These are phyloP conservation scores for Yamadazyma insecticola DNA, from an alignment of 805 yeast genomes.

Conservation along the genomic window DNA sequence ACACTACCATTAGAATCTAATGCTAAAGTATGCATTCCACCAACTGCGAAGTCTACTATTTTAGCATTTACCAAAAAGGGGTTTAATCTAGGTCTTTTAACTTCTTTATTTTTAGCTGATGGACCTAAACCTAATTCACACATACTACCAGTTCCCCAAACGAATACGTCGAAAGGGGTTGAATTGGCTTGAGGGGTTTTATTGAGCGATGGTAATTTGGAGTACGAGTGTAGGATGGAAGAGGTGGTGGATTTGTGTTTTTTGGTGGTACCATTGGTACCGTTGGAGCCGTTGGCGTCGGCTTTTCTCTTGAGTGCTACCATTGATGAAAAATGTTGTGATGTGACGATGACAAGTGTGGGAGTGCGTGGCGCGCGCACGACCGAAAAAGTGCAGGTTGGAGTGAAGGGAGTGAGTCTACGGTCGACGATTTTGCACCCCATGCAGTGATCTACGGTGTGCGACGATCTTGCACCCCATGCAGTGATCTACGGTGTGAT, in stretches of 20 bases:
- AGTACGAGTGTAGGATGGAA: slow-evolving; percentile 45
- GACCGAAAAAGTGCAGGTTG: too few relatives aligned
- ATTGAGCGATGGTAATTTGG: slow-evolving; percentile 44
- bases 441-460: too few relatives aligned
- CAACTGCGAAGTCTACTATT: slow-evolving; percentile 84
- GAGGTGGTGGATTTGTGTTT: slow-evolving; percentile 32
- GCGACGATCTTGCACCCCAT: too few relatives aligned
- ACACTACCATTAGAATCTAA: slow-evolving; percentile 68
- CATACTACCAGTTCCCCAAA: slow-evolving; percentile 97
- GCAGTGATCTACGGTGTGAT: too few relatives aligned
- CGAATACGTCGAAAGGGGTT: slow-evolving; percentile 68
- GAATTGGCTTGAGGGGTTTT: slow-evolving; percentile 31
- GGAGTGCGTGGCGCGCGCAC: too few relatives aligned
- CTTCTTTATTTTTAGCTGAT: slow-evolving; percentile 83
- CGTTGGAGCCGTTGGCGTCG: slow-evolving; percentile 14
- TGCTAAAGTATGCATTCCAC: slow-evolving; percentile 93
- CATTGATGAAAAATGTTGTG: slow-evolving; percentile 20
- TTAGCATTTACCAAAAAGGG: slow-evolving; percentile 65
- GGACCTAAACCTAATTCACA: slow-evolving; percentile 99
- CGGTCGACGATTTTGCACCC: too few relatives aligned
- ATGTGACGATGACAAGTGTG: too few relatives aligned
- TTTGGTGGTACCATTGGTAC: slow-evolving; percentile 19
- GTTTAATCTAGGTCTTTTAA: slow-evolving; percentile 91
- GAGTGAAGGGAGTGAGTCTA: too few relatives aligned
- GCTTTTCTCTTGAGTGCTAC: slow-evolving; percentile 35